phyloP scores from a whole-genome alignment of 1,284 basidiomycete genomes.

The Apiotrichum mycotoxinovorans region DNA sequence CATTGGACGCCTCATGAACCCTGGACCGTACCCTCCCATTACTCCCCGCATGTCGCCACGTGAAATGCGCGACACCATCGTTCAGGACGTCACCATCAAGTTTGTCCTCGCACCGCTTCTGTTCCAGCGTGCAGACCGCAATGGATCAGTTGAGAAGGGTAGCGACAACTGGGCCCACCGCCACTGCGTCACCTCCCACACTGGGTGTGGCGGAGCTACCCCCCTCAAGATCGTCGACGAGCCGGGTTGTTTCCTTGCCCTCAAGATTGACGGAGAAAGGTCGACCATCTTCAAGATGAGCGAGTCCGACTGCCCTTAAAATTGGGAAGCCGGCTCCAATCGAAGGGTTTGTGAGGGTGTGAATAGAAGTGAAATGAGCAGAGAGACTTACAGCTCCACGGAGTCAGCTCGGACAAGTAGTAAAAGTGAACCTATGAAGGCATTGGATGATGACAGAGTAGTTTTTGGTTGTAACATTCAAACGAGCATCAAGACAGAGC shows the following conservation, averaged over 20 bases:
- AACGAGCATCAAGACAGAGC: no score
- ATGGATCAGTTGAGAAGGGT: background rate
- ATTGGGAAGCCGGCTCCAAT: no score
- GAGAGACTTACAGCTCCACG: no score
- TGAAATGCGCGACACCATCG: background rate
- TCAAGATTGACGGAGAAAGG: background rate
- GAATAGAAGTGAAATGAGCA: no score
- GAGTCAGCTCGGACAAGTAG: no score
- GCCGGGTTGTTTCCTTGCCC: no score
- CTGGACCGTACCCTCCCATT: background rate
- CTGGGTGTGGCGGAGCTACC: background rate
- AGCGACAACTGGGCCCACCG: background rate
- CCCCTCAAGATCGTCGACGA: background rate
- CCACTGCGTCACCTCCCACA: background rate
- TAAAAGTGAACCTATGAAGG: no score
- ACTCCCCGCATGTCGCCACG: background rate
- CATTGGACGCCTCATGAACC: background rate
- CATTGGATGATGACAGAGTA: no score
- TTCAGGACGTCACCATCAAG: background rate
- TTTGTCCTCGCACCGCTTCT: background rate
- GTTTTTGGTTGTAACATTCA: no score
- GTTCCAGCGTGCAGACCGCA: background rate
- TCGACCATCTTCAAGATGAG: background rate
- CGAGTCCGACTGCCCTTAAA: no score
- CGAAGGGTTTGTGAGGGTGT: no score